Conservation (phyloP, 345 rosid genomes). For the Carallia pectinifolia region DNA sequence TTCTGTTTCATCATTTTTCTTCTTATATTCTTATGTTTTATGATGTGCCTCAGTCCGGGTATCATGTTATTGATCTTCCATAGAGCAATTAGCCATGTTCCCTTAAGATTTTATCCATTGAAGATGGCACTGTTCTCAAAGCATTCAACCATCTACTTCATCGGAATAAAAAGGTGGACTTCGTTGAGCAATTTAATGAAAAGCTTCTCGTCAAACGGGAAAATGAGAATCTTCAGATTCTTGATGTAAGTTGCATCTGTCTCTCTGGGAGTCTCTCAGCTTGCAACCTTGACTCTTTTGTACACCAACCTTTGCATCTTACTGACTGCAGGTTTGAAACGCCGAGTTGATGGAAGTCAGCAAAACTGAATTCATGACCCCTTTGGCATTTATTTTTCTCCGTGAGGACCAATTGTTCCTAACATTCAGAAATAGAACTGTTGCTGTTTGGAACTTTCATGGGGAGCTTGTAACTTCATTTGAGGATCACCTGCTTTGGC, state of each 20-base stretch:
- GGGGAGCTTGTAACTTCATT: conserved; percentile 62
- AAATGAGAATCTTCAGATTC: conserved; percentile 63
- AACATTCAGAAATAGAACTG: conserved; percentile 55
- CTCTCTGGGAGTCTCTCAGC: neutral
- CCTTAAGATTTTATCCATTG: conserved; percentile 57
- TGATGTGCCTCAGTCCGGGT: conserved; percentile 44
- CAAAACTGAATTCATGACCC: conserved; percentile 50
- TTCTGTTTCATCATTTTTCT: neutral
- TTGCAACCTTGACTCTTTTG: neutral
- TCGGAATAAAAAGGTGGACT: conserved; percentile 62
- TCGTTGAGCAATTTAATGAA: conserved; percentile 60
- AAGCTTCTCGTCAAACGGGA: conserved; percentile 69
- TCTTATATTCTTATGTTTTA: neutral
- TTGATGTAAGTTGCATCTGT: conserved; percentile 43
- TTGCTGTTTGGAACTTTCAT: conserved; percentile 76
- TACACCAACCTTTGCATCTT: conserved; percentile 11
- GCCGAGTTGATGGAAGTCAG: conserved; percentile 49
- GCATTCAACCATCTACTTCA: conserved; percentile 57
- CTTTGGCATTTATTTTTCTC: conserved; percentile 56
- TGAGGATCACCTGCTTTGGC: conserved; percentile 71
- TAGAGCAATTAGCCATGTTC: conserved; percentile 44
- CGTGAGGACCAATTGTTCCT: conserved; percentile 57
- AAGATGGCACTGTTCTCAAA: conserved; percentile 59
- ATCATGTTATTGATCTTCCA: conserved; percentile 51
- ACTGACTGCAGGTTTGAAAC: conserved; percentile 44